A percentile compares a stretch with the other conserved stretches of the same genome.
Evolutionary conservation across 176 grass and related monocot species (phyloP).

Genomic region (Eleusine coracana): DNA sequence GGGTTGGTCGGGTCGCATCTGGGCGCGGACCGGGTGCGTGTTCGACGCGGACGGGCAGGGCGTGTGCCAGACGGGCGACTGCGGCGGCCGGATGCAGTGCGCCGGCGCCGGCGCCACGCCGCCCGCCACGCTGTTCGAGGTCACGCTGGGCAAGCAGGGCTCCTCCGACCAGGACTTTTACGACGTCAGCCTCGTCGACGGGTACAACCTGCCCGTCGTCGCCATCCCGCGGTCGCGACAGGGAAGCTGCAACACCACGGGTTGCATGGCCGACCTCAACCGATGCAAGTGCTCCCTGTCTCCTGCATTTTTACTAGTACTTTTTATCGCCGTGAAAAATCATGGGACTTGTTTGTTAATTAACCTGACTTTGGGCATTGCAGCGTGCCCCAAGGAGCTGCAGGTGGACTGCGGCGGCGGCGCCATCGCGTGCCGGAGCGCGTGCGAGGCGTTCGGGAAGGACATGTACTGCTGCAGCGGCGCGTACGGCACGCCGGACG

Average conservation of each 20-base stretch:
- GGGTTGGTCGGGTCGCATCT: conserved; percentile 88
- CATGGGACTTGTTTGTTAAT: neutral
- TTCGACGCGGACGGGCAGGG: conserved; percentile 71
- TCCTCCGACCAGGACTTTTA: conserved; percentile 50
- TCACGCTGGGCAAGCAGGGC: conserved; percentile 55
- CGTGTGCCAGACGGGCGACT: conserved; percentile 87
- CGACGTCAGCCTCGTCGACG: conserved; percentile 73
- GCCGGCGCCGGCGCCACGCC: conserved; percentile 64
- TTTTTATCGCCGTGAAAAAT: neutral
- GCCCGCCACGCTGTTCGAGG: conserved; percentile 82
- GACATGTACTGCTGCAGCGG: conserved; percentile 92
- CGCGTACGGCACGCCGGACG: conserved; percentile 58
- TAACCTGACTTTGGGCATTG: neutral
- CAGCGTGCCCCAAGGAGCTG: conserved; percentile 71
- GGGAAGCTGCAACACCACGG: conserved; percentile 71
- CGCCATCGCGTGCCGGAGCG: conserved; percentile 77
- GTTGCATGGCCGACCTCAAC: conserved; percentile 85
- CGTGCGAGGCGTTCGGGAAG: conserved; percentile 82
- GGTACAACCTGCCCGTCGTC: conserved; percentile 75
- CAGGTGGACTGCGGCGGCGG: conserved; percentile 59
- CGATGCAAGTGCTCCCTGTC: conserved; percentile 45
- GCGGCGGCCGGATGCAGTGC: conserved; percentile 74
- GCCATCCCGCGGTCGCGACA: conserved; percentile 55
- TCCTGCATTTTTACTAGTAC: too few relatives aligned
- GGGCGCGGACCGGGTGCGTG: conserved; percentile 85